Conservation (phyloP, 2,329 filamentous ascomycete species). For the Cercospora beticola region DNA sequence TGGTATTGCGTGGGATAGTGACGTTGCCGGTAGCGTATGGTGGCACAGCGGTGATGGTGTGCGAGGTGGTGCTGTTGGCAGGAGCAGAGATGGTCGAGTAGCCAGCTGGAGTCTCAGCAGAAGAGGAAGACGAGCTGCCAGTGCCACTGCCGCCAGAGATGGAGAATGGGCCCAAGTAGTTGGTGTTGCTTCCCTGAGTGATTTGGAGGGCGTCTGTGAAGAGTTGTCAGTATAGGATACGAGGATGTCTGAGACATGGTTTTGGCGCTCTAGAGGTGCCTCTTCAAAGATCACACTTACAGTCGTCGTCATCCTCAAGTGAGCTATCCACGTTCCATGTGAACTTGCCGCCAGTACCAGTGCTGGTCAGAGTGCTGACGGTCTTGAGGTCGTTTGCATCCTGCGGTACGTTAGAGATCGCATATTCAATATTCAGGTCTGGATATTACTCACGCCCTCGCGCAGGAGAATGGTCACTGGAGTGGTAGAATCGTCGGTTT, state of each 20-base stretch:
- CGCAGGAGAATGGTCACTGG: conserved; percentile 58
- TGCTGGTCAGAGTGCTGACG: conserved; percentile 40
- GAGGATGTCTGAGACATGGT: too few species aligned
- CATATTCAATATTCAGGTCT: neutral
- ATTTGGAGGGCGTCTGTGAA: conserved; percentile 53
- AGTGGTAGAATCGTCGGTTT: conserved; percentile 31
- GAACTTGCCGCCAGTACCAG: conserved; percentile 33
- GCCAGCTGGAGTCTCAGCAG: conserved; percentile 33
- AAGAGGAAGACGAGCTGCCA: conserved; percentile 33
- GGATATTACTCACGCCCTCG: conserved; percentile 43
- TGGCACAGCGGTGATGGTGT: conserved; percentile 22
- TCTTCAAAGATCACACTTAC: conserved; percentile 31
- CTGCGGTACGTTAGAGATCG: neutral
- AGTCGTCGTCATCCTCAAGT: conserved; percentile 50
- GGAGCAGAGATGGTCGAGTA: conserved; percentile 16
- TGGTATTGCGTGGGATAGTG: conserved; percentile 32
- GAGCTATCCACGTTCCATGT: conserved; percentile 51
- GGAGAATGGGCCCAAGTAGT: conserved; percentile 57
- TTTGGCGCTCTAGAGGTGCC: too few species aligned
- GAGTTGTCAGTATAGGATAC: too few species aligned
- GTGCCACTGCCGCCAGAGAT: conserved; percentile 40
- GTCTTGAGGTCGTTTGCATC: conserved; percentile 50
- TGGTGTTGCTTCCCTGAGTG: conserved; percentile 51
- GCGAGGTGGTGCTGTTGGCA: conserved; percentile 9
- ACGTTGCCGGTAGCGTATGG: conserved; percentile 27